Percentiles rank a stretch among this genome's conserved stretches.
These are phyloP conservation scores for Hippophae rhamnoides DNA, from an alignment of 306 rosid species.

Conservation along the genomic window DNA sequence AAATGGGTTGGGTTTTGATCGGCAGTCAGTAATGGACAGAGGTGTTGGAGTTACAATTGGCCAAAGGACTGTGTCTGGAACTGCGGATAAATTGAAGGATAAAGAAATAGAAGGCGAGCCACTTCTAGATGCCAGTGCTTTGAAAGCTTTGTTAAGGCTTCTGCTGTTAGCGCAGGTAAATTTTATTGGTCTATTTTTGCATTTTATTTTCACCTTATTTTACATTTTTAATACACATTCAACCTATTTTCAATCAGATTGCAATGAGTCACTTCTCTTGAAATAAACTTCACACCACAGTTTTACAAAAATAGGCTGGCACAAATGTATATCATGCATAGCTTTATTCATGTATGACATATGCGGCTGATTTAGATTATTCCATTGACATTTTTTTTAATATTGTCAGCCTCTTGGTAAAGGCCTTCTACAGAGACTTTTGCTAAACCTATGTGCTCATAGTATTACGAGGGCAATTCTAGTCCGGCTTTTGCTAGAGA, in stretches of 20 bases:
- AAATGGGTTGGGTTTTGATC: constrained; percentile 85
- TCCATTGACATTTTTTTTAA: constrained; percentile 15
- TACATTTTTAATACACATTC: too few species aligned
- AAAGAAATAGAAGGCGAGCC: constrained; percentile 93
- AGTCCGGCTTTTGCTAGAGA: constrained; percentile 59
- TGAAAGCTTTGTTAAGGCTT: constrained; percentile 85
- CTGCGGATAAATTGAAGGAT: constrained; percentile 62
- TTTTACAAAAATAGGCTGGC: too few species aligned
- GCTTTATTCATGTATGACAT: constrained; percentile 2
- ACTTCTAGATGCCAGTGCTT: constrained; percentile 69
- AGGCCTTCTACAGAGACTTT: constrained; percentile 94
- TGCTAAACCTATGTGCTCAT: constrained; percentile 85
- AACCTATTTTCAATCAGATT: too few species aligned
- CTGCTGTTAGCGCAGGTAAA: constrained; percentile 88
- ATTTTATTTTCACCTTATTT: too few species aligned
- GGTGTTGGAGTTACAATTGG: constrained; percentile 92
- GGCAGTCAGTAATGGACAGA: constrained; percentile 80
- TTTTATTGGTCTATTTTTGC: not conserved
- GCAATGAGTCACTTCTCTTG: too few species aligned
- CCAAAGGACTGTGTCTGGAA: constrained; percentile 58
- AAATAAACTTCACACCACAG: too few species aligned
- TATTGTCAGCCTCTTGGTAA: constrained; percentile 87
- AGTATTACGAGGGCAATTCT: constrained; percentile 73
- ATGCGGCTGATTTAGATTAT: not conserved
- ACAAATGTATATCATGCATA: not conserved